A percentile compares a stretch with the other conserved stretches of the same genome.
These are phyloP conservation scores for Phytophthora sp. DNA, from an alignment of 352 stramenopile genomes.

Conservation along the genomic window DNA sequence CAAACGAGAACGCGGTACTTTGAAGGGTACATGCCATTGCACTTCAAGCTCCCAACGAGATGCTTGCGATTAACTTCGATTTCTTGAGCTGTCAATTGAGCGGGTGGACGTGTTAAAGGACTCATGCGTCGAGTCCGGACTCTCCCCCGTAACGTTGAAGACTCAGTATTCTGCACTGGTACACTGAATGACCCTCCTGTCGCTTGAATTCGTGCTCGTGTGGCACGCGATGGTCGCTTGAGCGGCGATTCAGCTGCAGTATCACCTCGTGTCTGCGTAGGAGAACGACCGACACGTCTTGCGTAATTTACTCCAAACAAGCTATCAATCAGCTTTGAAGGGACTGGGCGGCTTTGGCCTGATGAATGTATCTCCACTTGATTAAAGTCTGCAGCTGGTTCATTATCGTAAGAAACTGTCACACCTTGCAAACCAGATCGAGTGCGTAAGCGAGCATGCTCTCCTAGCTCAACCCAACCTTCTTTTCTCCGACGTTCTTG, in stretches of 20 bases:
- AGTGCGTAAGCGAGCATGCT: slow-evolving; percentile 44
- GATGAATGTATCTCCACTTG: slow-evolving; percentile 3
- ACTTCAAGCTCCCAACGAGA: slow-evolving; percentile 66
- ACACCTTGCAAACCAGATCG: slow-evolving; percentile 43
- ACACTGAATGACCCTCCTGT: slow-evolving; percentile 16
- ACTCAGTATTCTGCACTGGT: background rate
- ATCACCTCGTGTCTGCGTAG: slow-evolving; percentile 19
- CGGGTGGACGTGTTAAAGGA: slow-evolving; percentile 17
- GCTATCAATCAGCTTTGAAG: slow-evolving; percentile 74
- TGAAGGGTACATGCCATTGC: slow-evolving; percentile 76
- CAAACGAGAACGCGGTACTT: slow-evolving; percentile 88
- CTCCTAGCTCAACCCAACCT: slow-evolving; percentile 50
- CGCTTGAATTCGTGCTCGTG: slow-evolving; percentile 8
- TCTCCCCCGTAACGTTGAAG: slow-evolving; percentile 19
- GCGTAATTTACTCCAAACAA: slow-evolving; percentile 62
- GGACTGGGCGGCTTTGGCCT: slow-evolving; percentile 44
- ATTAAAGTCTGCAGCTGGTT: slow-evolving; percentile 8
- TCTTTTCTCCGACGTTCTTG: slow-evolving; percentile 47
- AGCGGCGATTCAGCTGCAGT: slow-evolving; percentile 3
- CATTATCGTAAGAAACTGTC: slow-evolving; percentile 13
- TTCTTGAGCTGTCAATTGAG: slow-evolving; percentile 43
- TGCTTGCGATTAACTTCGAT: slow-evolving; percentile 69
- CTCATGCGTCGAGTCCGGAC: slow-evolving; percentile 13
- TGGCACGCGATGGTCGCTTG: slow-evolving; percentile 19
- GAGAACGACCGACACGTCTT: slow-evolving; percentile 11